These are phyloP conservation scores for Trichodelitschia bisporula DNA, from an alignment of 495 filamentous ascomycete genomes.

Conservation along the genomic window DNA sequence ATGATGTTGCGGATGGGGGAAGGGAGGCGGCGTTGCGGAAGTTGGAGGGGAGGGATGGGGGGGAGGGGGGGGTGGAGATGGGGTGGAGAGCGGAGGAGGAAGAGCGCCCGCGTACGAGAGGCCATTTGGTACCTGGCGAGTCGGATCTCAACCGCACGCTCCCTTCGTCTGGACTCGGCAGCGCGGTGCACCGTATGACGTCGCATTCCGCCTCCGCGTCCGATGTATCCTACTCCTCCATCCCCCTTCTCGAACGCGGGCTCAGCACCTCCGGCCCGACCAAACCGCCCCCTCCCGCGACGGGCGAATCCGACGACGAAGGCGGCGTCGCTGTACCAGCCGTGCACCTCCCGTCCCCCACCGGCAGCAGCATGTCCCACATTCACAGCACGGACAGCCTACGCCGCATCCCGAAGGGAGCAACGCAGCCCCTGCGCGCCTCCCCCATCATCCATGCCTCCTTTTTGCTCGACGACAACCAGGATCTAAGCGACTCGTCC, in stretches of 20 bases:
- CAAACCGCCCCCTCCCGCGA: neutral
- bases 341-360: constrained; percentile 7
- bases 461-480: constrained; percentile 41
- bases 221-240: constrained; percentile 52
- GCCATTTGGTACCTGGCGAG: no score
- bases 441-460: constrained; percentile 18
- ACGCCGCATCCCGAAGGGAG: constrained; percentile 23
- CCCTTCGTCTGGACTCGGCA: neutral
- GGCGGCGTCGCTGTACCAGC: no score
- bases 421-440: constrained; percentile 17
- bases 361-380: constrained; percentile 26
- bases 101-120: constrained; percentile 1
- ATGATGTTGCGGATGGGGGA: constrained; percentile 76
- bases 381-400: constrained; percentile 34
- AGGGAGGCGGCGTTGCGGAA: constrained; percentile 80
- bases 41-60: constrained; percentile 52
- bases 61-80: no score
- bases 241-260: constrained; percentile 50
- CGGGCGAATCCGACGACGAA: no score
- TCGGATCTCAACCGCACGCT: neutral
- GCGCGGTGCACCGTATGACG: neutral
- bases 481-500: constrained; percentile 50
- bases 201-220: constrained; percentile 10
- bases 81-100: no score
- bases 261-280: constrained; percentile 29